phyloP scores from a whole-genome alignment of 192 early-diverging fungal species.

The Rhizoclosmatium globosum region DNA sequence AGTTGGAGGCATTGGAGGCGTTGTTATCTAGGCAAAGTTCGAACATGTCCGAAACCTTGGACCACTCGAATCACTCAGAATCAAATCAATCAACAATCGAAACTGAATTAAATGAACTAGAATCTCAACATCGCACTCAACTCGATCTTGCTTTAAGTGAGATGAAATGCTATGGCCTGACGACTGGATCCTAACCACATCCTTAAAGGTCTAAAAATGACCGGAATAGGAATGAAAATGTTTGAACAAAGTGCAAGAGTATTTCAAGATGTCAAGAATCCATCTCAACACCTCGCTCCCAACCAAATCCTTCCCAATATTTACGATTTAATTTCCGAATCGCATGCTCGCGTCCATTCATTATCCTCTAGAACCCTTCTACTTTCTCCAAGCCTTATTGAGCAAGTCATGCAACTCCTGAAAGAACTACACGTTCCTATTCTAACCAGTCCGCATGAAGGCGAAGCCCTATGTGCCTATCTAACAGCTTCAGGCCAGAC shows the following conservation, averaged over 20 bases:
- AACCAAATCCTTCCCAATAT: neutral
- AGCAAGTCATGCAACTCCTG: neutral
- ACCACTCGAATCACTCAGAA: neutral
- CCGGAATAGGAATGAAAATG: neutral
- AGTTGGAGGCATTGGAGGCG: neutral
- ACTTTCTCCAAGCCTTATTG: neutral
- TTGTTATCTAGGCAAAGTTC: neutral
- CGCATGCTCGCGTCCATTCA: neutral
- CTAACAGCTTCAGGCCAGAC: neutral
- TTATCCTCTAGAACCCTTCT: neutral
- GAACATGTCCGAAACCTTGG: neutral
- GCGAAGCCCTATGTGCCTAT: constrained; percentile 13
- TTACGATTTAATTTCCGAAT: neutral
- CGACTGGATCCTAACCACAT: too few species aligned
- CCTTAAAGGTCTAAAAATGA: constrained; percentile 6
- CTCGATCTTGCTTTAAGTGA: neutral
- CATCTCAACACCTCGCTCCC: neutral
- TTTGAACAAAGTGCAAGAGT: neutral
- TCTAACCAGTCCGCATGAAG: constrained; percentile 4
- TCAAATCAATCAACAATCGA: neutral
- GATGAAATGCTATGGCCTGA: too few species aligned
- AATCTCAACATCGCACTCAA: neutral
- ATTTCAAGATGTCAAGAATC: neutral
- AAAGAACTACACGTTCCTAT: neutral
- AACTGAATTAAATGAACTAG: neutral